Percentiles rank a stretch among this genome's conserved stretches.
Evolutionary conservation across 345 rosid species (phyloP).

Genomic region (Kandelia obovata): DNA sequence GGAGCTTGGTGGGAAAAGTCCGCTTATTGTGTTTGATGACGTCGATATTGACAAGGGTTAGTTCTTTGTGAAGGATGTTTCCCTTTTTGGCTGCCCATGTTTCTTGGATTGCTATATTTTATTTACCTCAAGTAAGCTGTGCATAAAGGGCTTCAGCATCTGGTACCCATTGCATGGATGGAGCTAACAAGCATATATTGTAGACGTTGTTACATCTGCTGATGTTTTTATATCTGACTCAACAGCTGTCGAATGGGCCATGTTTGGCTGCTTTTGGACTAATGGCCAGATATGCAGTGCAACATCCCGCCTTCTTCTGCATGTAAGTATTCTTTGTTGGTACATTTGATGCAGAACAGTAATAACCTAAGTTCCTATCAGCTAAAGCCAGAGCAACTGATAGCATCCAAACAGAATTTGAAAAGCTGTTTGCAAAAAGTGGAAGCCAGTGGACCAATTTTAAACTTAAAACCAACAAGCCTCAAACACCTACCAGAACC

Average conservation of each 20-base stretch:
- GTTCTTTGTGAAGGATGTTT: conserved; percentile 16
- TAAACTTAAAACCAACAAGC: too few relatives aligned
- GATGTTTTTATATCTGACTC: conserved; percentile 14
- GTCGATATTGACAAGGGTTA: conserved; percentile 82
- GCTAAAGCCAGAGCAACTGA: too few relatives aligned
- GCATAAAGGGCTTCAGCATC: conserved; percentile 3
- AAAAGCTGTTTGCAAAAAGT: too few relatives aligned
- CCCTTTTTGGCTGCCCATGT: not conserved
- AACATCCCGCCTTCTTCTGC: conserved; percentile 91
- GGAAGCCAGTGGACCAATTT: too few relatives aligned
- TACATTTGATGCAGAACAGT: too few relatives aligned
- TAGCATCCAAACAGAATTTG: too few relatives aligned
- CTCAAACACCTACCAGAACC: too few relatives aligned
- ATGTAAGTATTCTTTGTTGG: conserved; percentile 41
- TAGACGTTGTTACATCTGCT: not conserved
- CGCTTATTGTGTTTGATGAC: conserved; percentile 88
- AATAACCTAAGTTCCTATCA: too few relatives aligned
- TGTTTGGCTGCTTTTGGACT: conserved; percentile 93
- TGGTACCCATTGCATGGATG: conserved; percentile 1
- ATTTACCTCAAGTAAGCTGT: conserved; percentile 14
- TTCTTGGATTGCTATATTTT: not conserved
- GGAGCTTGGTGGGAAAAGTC: conserved; percentile 98
- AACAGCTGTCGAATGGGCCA: conserved; percentile 86
- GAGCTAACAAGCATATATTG: not conserved
- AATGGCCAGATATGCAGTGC: conserved; percentile 99